Base-by-base conservation (phyloP, 768 basidiomycete genomes). In the Mycena venus region DNA sequence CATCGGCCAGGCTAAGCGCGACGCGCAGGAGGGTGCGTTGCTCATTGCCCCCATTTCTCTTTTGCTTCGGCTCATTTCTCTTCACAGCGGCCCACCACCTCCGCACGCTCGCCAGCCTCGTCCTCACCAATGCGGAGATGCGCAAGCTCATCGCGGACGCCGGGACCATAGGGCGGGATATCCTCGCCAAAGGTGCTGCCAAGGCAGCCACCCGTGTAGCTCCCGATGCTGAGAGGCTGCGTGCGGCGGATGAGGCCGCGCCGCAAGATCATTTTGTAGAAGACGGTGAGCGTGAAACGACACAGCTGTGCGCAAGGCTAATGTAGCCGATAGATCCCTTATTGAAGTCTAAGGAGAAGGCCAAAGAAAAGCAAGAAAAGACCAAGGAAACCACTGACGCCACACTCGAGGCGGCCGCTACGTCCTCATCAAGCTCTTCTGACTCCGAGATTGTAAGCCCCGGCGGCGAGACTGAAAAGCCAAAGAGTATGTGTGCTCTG, bases 61-160 rank as follows among this genome's bases (percentile, higher is more conserved):
- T 56, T 21, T 19, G 73, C 10, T 51, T 31, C 25, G 25, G 17
- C 53, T 56, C 29, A 56, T 56, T 2, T 23, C 74, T 11, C 61
- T 23, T 8, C 2, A 32, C 72, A 94, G 96, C 96, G 23, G 90
- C 94, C 55, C 89, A 89, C 66, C 96, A 99, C 83, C 90, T 99
- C 19, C 95, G 97, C 76, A 97, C 96, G 0, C 90, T 99, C 61
- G 87, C 95, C 72, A 90, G 91, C 49, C 93, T 99, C 78, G 87
- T 99, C 79, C 87, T 96, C 73, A 98, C 98, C 81, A 99, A 99
- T 85, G 93, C 95, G 0, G 95, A 98, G 84, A 93, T 95, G 32
- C 93, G 97, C 79, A 98, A 98, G 82, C 92, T 98, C 38, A 83
- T 97, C 62, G 89, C 91, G 2, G 95, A 96, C 83, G 92, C 95